These are phyloP conservation scores for Barbatosphaeria neglecta DNA, from an alignment of 495 filamentous ascomycete species.

Conservation along the genomic window DNA sequence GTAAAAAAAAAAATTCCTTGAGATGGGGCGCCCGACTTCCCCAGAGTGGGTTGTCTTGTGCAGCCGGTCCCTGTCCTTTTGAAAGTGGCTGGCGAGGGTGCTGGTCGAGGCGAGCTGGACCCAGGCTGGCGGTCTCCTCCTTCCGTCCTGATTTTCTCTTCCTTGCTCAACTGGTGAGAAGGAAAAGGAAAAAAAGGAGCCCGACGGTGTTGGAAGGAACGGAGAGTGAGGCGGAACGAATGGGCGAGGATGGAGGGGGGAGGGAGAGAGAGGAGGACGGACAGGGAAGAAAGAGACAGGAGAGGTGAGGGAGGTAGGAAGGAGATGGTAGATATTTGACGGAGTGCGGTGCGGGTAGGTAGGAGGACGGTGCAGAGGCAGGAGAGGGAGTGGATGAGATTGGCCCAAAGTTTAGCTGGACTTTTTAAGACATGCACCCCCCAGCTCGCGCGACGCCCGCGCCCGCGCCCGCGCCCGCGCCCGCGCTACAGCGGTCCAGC, in stretches of 20 bases:
- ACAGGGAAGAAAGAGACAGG: background rate
- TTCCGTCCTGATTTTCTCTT: conserved; percentile 25
- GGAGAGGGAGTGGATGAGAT: conserved; percentile 41
- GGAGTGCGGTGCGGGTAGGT: conserved; percentile 25
- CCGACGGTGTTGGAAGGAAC: conserved; percentile 31
- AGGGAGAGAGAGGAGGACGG: conserved; percentile 14
- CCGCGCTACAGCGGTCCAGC: conserved; percentile 5
- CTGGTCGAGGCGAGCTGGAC: conserved; percentile 15
- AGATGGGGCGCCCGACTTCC: background rate
- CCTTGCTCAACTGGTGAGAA: conserved; percentile 10
- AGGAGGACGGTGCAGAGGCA: conserved; percentile 44
- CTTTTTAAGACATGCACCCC: conserved; percentile 38
- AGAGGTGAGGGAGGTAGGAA: conserved; percentile 19
- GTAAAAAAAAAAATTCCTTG: conserved; percentile 1
- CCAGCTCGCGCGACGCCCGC: too few species aligned
- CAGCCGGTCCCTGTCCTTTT: background rate
- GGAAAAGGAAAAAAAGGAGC: conserved; percentile 17
- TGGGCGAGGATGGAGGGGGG: conserved; percentile 45
- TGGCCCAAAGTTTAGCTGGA: conserved; percentile 32
- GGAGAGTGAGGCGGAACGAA: conserved; percentile 35
- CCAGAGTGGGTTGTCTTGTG: background rate
- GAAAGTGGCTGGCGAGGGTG: conserved; percentile 8
- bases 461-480: too few species aligned
- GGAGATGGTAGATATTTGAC: conserved; percentile 44
- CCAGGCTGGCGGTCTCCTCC: conserved; percentile 20